A percentile compares a stretch with the other conserved stretches of the same genome.
Conservation (phyloP, 2,329 filamentous ascomycete species). For the Elsinoe batatas region DNA sequence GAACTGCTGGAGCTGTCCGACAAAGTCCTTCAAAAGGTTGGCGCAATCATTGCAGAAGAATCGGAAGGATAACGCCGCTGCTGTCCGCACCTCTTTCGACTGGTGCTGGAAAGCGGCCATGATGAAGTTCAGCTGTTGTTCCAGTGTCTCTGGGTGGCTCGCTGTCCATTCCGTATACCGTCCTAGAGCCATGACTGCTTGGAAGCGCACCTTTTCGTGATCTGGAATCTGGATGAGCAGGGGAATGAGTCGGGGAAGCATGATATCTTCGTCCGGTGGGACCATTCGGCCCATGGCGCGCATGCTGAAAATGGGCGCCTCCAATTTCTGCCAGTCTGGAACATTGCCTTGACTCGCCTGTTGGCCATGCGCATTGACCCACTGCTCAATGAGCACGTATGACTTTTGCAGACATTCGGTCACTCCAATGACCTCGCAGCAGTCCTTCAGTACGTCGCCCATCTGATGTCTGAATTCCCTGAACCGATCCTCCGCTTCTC, state of each 20-base stretch:
- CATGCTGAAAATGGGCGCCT: conserved; percentile 90
- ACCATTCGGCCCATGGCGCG: conserved; percentile 96
- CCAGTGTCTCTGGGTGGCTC: conserved; percentile 81
- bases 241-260: conserved; percentile 85
- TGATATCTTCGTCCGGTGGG: conserved; percentile 72
- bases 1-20: conserved; percentile 79
- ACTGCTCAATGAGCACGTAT: conserved; percentile 72
- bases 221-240: conserved; percentile 87
- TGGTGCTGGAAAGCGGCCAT: conserved; percentile 82
- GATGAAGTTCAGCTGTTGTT: conserved; percentile 91
- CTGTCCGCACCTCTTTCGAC: conserved; percentile 82
- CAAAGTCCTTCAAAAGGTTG: conserved; percentile 71
- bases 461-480: conserved; percentile 92
- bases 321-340: conserved; percentile 91
- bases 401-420: conserved; percentile 86
- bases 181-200: conserved; percentile 93
- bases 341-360: conserved; percentile 65
- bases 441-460: conserved; percentile 95
- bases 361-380: conserved; percentile 73
- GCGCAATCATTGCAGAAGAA: conserved; percentile 96
- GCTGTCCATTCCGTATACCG: conserved; percentile 98
- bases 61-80: conserved; percentile 86
- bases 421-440: conserved; percentile 90
- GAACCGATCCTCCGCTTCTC: conserved; percentile 94
- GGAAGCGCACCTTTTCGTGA: conserved; percentile 96